Evolutionary conservation across 345 rosid genomes (phyloP).

Genomic region (Citrus unshiu): DNA sequence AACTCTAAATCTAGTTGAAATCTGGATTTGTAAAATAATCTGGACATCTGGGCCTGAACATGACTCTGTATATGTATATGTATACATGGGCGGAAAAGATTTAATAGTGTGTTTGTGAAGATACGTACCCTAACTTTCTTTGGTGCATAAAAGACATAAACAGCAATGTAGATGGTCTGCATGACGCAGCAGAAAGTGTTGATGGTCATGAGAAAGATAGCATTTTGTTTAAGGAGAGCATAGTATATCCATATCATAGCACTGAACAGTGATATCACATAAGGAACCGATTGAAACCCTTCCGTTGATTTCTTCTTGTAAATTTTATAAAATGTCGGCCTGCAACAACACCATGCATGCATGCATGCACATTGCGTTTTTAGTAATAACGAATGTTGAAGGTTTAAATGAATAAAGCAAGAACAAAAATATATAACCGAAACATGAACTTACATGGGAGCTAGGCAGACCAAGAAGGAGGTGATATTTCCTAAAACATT

Average conservation of each 20-base stretch:
- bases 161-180: constrained; percentile 43
- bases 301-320: constrained; percentile 63
- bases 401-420: background rate
- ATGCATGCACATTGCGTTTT: background rate
- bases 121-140: constrained; percentile 51
- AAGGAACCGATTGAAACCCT: constrained; percentile 77
- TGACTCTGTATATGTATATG: no score
- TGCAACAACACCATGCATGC: constrained; percentile 8
- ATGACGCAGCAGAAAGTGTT: constrained; percentile 44
- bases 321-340: constrained; percentile 61
- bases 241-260: constrained; percentile 83
- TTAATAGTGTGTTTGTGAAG: background rate
- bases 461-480: constrained; percentile 59
- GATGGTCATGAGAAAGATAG: constrained; percentile 56
- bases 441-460: constrained; percentile 53
- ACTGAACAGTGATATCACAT: constrained; percentile 59
- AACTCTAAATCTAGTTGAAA: no score
- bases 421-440: background rate
- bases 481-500: constrained; percentile 53
- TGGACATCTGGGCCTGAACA: no score
- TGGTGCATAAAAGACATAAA: constrained; percentile 57
- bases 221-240: constrained; percentile 39
- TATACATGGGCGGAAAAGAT: no score
- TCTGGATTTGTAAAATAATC: no score
- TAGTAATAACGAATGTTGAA: background rate